Evolutionary conservation across 164 flowering plant species (phyloP), one percentile per base, ranked within the genome.

Genomic region (Vitis vinifera): DNA sequence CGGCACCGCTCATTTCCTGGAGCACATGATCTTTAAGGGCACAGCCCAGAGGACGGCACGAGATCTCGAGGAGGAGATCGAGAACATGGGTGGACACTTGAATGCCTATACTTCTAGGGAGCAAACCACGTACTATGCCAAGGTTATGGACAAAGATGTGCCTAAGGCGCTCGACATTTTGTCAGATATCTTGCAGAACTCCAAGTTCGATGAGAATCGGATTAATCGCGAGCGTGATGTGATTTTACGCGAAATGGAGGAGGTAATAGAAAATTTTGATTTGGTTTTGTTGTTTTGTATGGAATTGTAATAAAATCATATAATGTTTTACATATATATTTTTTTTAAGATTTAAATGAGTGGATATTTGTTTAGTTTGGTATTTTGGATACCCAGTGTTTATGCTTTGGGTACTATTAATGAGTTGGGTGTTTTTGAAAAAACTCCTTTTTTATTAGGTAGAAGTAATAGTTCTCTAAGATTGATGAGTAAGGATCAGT

Each of bases 21-120:
- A 92, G 83, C 95, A 89, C 65, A 89, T 92, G 93, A 86, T 89
- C 13, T 92, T 92, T 69, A 92, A 90, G 82, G 97, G 97, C 30
- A 92, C 97, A 0, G 82, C 68, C 66, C 78, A 55, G 74, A 74
- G 95, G 71, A 30, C 82, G 0, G 88, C 83, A n/a, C 69, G 88
- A 65, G 75, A 77, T 8, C 66, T 90, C 65, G 97, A 92, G 82
- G 91, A 83, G 80, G 95, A 90, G 82, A 82, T 92, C 63, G 97
- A 92, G 84, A 87, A 92, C 74, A 87, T 89, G 88, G 97, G 97
- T 0, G 97, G 91, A 0, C 92, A 89, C 71, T 76, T 90, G 78
- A 90, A 92, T 80, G 97, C 96, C 4, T 92, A 92, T 67, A 92
- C 97, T 8, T 86, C 90, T 0, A 82, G 97, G 72, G 97, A 92